Evolutionary conservation across 2,329 filamentous ascomycete genomes (phyloP).

Genomic region (Chrysoporthe austroafricana): DNA sequence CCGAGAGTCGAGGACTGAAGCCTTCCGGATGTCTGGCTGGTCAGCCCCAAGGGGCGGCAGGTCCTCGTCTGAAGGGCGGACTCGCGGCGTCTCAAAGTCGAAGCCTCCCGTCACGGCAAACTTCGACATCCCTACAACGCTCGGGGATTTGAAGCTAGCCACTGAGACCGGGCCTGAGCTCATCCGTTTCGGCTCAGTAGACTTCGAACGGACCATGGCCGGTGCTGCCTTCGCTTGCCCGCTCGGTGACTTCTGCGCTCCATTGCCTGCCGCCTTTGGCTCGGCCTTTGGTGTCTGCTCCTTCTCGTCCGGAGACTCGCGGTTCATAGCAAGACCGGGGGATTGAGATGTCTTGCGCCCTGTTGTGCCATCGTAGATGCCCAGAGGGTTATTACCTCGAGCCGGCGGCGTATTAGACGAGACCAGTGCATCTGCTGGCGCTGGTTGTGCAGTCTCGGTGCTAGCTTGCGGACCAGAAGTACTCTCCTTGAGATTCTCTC

Average conservation of each 20-base stretch:
- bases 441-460: background rate
- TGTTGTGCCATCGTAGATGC: constrained; percentile 12
- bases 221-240: constrained; percentile 11
- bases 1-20: constrained; percentile 41
- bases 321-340: background rate
- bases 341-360: constrained; percentile 3
- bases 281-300: constrained; percentile 1
- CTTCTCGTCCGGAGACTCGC: background rate
- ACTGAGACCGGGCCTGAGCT: constrained; percentile 23
- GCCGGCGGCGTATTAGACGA: background rate
- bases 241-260: background rate
- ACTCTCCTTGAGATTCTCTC: background rate
- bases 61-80: constrained; percentile 20
- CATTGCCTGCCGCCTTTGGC: background rate
- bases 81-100: constrained; percentile 33
- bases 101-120: constrained; percentile 33
- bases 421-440: background rate
- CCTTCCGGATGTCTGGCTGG: constrained; percentile 34
- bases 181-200: constrained; percentile 27
- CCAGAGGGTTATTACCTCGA: background rate
- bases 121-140: constrained; percentile 32
- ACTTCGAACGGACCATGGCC: constrained; percentile 24
- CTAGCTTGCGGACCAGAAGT: background rate
- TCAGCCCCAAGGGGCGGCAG: constrained; percentile 28
- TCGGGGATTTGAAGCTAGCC: constrained; percentile 30